phyloP scores from a whole-genome alignment of 75 land plant genomes.

The Pinus tabuliformis region DNA sequence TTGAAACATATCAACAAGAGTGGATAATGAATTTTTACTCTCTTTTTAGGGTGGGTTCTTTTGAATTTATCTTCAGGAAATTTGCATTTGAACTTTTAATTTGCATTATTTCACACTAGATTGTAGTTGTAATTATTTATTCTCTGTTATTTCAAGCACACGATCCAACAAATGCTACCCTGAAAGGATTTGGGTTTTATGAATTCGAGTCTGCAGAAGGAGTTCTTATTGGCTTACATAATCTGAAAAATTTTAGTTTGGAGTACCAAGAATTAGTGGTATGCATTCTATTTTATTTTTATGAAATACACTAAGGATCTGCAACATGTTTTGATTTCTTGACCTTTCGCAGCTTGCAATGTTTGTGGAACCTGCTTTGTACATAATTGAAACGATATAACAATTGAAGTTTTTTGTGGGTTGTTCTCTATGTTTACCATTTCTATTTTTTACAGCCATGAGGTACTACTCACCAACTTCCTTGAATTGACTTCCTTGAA shows the following conservation, averaged over 20 bases:
- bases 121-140: not conserved
- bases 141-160: constrained; percentile 31
- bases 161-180: constrained; percentile 60
- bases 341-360: not conserved
- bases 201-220: constrained; percentile 88
- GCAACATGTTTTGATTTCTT: not conserved
- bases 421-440: not conserved
- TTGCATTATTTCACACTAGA: not conserved
- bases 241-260: constrained; percentile 41
- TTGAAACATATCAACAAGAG: constrained; percentile 76
- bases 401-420: not conserved
- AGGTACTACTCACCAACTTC: no score
- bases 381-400: not conserved
- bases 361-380: not conserved
- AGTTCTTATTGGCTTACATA: constrained; percentile 74
- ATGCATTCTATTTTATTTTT: no score
- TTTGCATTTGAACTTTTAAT: not conserved
- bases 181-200: constrained; percentile 77
- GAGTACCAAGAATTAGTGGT: no score
- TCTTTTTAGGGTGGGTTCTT: constrained; percentile 61
- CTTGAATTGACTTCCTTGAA: no score
- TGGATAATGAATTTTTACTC: constrained; percentile 83
- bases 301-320: no score
- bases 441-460: no score
- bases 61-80: not conserved